These are phyloP conservation scores for Phylloporus arenicola DNA, from an alignment of 768 basidiomycete genomes.

Conservation along the genomic window DNA sequence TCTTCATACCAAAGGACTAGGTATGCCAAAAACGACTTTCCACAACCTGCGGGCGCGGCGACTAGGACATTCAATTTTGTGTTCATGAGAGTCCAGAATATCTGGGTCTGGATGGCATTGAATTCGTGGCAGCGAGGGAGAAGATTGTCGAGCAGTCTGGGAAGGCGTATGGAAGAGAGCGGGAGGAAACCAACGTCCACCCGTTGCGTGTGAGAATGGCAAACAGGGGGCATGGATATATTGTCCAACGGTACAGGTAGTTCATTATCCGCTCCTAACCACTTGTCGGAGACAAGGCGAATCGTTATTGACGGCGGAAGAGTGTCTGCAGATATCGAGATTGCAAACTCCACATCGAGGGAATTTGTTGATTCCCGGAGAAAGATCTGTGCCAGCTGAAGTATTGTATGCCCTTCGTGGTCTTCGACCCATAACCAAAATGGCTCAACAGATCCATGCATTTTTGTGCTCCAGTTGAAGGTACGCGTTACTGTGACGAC, in stretches of 20 bases:
- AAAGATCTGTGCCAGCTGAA: constrained; percentile 69
- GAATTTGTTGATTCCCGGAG: constrained; percentile 60
- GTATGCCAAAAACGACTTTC: constrained; percentile 73
- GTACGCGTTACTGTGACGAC: constrained; percentile 53
- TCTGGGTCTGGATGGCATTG: constrained; percentile 86
- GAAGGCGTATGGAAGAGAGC: constrained; percentile 44
- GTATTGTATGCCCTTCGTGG: constrained; percentile 69
- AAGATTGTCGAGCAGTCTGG: constrained; percentile 42
- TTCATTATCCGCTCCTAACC: constrained; percentile 88
- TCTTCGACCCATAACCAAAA: constrained; percentile 98
- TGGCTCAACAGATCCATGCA: constrained; percentile 74
- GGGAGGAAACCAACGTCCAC: constrained; percentile 74
- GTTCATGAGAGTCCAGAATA: constrained; percentile 75
- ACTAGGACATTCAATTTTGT: constrained; percentile 64
- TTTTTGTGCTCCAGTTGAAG: constrained; percentile 76
- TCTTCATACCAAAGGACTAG: constrained; percentile 63
- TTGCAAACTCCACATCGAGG: constrained; percentile 70
- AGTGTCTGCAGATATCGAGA: constrained; percentile 59
- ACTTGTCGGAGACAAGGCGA: constrained; percentile 81
- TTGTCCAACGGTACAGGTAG: constrained; percentile 55
- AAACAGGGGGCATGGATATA: constrained; percentile 68
- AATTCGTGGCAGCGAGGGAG: constrained; percentile 47
- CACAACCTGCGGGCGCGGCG: constrained; percentile 74
- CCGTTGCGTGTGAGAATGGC: constrained; percentile 53
- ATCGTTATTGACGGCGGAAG: constrained; percentile 65